Evolutionary conservation across 495 filamentous ascomycete genomes (phyloP).

Genomic region (Talaromyces nanjingensis): DNA sequence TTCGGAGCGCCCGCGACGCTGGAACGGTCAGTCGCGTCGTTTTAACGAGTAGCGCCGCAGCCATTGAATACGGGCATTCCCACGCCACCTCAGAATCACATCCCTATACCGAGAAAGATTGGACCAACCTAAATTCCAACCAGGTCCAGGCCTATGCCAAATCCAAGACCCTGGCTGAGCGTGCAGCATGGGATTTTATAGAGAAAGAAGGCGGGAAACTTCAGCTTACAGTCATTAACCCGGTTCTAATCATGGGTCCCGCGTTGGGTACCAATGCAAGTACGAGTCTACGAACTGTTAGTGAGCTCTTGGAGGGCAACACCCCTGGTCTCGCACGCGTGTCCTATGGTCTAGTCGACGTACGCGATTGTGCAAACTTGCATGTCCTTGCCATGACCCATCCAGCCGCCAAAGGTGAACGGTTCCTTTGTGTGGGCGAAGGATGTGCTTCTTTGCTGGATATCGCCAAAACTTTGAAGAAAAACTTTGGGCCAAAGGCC

Average conservation of each 20-base stretch:
- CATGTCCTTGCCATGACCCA: slow-evolving; percentile 14
- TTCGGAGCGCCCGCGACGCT: background rate
- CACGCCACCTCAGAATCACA: slow-evolving; percentile 13
- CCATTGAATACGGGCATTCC: background rate
- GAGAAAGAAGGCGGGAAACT: slow-evolving; percentile 18
- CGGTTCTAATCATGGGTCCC: slow-evolving; percentile 27
- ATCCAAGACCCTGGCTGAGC: slow-evolving; percentile 29
- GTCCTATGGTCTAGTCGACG: background rate
- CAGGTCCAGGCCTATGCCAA: slow-evolving; percentile 25
- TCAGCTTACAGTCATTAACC: slow-evolving; percentile 28
- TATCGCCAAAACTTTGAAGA: background rate
- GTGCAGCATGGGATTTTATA: slow-evolving; percentile 32
- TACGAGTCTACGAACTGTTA: background rate
- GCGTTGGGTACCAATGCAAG: background rate
- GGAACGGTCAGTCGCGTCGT: background rate
- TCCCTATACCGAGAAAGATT: slow-evolving; percentile 31
- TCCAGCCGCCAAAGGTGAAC: background rate
- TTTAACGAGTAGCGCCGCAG: slow-evolving; percentile 6
- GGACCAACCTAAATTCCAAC: slow-evolving; percentile 24
- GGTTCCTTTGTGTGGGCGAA: background rate
- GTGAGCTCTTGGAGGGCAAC: slow-evolving; percentile 6
- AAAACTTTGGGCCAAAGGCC: background rate
- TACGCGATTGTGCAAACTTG: slow-evolving; percentile 24
- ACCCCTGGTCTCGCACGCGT: background rate
- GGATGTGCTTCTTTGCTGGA: background rate